These are phyloP conservation scores for Rhizophlyctis rosea DNA, from an alignment of 192 early-diverging fungal species.

Conservation along the genomic window DNA sequence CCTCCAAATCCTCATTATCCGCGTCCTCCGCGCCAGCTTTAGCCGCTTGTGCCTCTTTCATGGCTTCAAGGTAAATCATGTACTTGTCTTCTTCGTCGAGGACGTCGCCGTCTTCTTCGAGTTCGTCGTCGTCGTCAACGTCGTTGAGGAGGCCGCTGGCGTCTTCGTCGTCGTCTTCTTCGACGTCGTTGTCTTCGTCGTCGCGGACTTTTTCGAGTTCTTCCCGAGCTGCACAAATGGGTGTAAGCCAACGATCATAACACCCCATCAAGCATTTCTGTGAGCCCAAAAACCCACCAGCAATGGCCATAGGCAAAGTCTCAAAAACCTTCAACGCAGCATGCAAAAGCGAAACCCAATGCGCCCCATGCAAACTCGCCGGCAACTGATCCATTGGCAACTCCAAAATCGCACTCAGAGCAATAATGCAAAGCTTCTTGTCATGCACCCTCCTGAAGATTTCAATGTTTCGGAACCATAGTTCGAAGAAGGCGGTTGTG, in stretches of 20 bases:
- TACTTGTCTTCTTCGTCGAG: conserved; percentile 63
- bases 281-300: no score
- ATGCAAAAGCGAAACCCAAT: conserved; percentile 70
- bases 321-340: conserved; percentile 71
- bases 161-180: conserved; percentile 57
- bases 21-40: conserved; percentile 37
- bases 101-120: conserved; percentile 51
- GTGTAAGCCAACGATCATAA: not conserved
- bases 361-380: conserved; percentile 51
- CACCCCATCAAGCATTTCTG: conserved; percentile 7
- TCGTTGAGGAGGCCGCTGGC: conserved; percentile 36
- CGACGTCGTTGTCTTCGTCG: conserved; percentile 61
- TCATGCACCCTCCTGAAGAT: conserved; percentile 87
- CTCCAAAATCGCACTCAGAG: conserved; percentile 70
- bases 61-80: conserved; percentile 53
- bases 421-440: conserved; percentile 87
- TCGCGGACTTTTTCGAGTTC: conserved; percentile 52
- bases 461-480: conserved; percentile 69
- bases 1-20: conserved; percentile 57
- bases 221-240: conserved; percentile 36
- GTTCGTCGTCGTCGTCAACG: not conserved
- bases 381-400: conserved; percentile 73
- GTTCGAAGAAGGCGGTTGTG: conserved; percentile 76
- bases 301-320: conserved; percentile 62
- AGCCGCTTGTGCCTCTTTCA: conserved; percentile 5